Evolutionary conservation across 2,329 filamentous ascomycete species (phyloP), one percentile per base, ranked within the genome.

Genomic region (Ascochyta clinopodiicola): DNA sequence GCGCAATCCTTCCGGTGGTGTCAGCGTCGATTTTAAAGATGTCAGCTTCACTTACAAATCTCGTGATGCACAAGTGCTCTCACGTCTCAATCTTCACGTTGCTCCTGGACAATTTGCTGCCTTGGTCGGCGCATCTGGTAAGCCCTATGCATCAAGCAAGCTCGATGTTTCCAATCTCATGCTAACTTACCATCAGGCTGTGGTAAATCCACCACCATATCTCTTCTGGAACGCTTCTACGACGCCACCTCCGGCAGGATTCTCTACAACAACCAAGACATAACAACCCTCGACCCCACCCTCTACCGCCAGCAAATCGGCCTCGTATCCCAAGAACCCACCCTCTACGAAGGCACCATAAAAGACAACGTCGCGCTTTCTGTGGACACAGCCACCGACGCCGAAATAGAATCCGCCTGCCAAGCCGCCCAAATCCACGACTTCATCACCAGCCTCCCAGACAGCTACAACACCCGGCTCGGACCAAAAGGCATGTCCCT

Each of bases 31-130:
- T 71, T 97, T 99, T 81, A 86, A 89, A 15, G 89, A 96, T 62
- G 93, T 98, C 3, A 90, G 95, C 75, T 98, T 97, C 83, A 85
- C 91, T 40, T 99, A 98, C 73, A 92, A 93, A 0, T 96, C 91
- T 0, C 86, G 94, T 1, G 89, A 91, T 0, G 91, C 96, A 61
- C 91, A 92, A 12, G 75, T 77, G 7, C 69, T 79, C 8, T 73
- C 71, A 27, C 75, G 79, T 56, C 78, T 86, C 50, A 84, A 82
- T 40, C 42, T 77, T 22, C 62, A 74, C 48, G 62, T 76, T 25
- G 56, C 56, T 12, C 86, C 86, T 61, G 88, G 88, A 4, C 86
- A 90, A 67, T 91, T 90, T 66, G 86, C 84, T 0, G 88, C 87
- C 1, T 79, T 91, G 1, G 88, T 91, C 5, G 88, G 89, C 1